Base-by-base conservation (phyloP, 2,329 filamentous ascomycete species). In the Chrysosphaeria jannelii region DNA sequence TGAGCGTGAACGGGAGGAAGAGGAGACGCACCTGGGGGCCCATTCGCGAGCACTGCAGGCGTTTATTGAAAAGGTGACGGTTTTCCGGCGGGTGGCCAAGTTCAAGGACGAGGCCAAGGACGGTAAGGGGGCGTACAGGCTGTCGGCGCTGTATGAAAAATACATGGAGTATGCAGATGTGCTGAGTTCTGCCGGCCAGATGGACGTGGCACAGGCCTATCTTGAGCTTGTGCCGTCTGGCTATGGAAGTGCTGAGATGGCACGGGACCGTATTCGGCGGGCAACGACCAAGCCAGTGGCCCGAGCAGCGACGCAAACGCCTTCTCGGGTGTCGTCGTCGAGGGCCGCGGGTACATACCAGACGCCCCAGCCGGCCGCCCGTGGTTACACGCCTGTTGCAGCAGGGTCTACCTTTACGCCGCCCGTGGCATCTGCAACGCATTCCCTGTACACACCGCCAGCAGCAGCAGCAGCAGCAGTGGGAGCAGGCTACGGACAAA, bases 141-240 rank as follows among this genome's bases (percentile, higher is more conserved):
- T 97, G 28, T 58, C 65, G 18, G 55, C 67, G 3, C 51, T 97
- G 25, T 97, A 97, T 43, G 68, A 78, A 41, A 90, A 90, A 46
- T 97, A 97, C 40, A 68, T 72, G 14, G 85, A 97, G 46, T 97
- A 93, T 41, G 81, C 85, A 9, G 81, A 97, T 39, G 79, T 97
- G 33, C 64, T 88, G 27, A 78, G 85, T 22, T 65, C 75, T 5
- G 75, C 91, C 38, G 85, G 88, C 8, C 74, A 88, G 35, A 50
- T 97, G 25, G 55, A 64, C 15, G 62, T 78, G 34, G 88, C 85
- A 5, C 71, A 90, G 45, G 79, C 72, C 42, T 97, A 97, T 38
- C 60, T 97, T 19, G 63, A 79, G 37, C 61, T 97, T 25, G 55
- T 97, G 21, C 85, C 85, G 10, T 49, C 56, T 19, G 64, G 66